A percentile compares a stretch with the other conserved stretches of the same genome.
These are phyloP conservation scores for Ilex paraguariensis DNA, from an alignment of 305 asterid genomes.

Conservation along the genomic window DNA sequence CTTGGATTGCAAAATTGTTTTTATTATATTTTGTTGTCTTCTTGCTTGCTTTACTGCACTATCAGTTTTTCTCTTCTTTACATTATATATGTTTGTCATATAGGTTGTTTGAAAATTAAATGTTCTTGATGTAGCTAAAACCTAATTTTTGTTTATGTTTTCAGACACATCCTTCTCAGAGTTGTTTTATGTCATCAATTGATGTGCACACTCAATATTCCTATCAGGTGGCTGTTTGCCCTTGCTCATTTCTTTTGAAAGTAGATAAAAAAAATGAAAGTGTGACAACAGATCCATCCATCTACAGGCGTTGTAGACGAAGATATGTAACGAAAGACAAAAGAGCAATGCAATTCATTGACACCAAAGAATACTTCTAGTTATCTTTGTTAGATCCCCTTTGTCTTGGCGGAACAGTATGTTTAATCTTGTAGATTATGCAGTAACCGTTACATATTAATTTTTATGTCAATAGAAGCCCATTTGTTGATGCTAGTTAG, in stretches of 20 bases:
- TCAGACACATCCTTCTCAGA: conserved; percentile 54
- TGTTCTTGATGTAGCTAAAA: neutral
- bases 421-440: too few species aligned
- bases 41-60: too few species aligned
- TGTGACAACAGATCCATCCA: neutral
- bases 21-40: too few species aligned
- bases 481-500: too few species aligned
- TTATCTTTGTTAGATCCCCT: too few species aligned
- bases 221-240: conserved; percentile 30
- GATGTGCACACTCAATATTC: conserved; percentile 46
- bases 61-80: too few species aligned
- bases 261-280: neutral
- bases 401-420: too few species aligned
- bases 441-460: too few species aligned
- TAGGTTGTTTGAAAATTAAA: neutral
- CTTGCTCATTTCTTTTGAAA: neutral
- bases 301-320: neutral
- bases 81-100: neutral
- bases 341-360: neutral
- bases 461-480: too few species aligned
- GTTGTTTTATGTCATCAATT: conserved; percentile 49
- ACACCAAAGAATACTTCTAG: neutral
- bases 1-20: too few species aligned
- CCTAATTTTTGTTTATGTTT: conserved; percentile 5
- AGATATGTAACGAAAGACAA: neutral